Percentiles rank a stretch among this genome's conserved stretches.
Evolutionary conservation across 176 grass and related monocot genomes (phyloP).

Genomic region (Eleusine coracana): DNA sequence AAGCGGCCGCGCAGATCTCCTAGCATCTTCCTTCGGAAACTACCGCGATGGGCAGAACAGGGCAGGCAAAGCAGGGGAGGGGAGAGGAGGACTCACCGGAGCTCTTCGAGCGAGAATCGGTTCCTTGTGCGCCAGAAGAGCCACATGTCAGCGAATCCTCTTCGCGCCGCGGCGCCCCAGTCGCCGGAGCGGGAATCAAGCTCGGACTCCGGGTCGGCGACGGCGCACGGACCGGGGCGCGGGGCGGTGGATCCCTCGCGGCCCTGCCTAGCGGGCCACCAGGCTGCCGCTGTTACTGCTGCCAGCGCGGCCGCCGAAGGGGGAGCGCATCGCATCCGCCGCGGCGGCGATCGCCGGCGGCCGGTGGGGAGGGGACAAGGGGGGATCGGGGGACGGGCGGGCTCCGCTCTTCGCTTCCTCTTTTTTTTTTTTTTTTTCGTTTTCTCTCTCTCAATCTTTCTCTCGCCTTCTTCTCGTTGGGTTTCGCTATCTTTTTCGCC

Average conservation of each 20-base stretch:
- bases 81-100: conserved; percentile 59
- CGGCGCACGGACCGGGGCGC: background rate
- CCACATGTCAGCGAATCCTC: conserved; percentile 71
- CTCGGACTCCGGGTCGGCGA: background rate
- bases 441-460: background rate
- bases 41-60: background rate
- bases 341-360: conserved; percentile 46
- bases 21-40: conserved; percentile 20
- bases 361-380: background rate
- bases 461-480: background rate
- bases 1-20: conserved; percentile 36
- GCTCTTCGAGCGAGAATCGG: conserved; percentile 93
- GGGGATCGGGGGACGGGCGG: background rate
- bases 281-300: conserved; percentile 17
- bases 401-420: background rate
- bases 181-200: background rate
- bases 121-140: conserved; percentile 90
- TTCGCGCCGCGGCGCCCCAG: conserved; percentile 13
- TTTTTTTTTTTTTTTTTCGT: background rate
- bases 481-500: conserved; percentile 21
- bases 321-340: conserved; percentile 61
- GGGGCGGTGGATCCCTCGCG: conserved; percentile 14
- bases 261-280: conserved; percentile 23
- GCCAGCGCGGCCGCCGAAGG: conserved; percentile 29
- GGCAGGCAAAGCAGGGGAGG: background rate